These are phyloP conservation scores for Lactarius hatsudake DNA, from an alignment of 768 basidiomycete genomes.

Conservation along the genomic window DNA sequence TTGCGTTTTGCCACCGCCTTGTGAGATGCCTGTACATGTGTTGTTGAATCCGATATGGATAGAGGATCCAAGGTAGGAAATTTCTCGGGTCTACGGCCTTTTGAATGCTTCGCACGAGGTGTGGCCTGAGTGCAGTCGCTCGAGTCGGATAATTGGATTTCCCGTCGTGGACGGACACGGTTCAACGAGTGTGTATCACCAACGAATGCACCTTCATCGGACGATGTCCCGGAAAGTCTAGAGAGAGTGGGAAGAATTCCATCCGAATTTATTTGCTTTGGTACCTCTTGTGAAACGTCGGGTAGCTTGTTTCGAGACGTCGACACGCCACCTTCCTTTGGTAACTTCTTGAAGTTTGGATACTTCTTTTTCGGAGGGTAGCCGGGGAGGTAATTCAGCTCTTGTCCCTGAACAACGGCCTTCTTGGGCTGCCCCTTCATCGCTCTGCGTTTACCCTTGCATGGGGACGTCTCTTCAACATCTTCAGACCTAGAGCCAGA, in stretches of 20 bases:
- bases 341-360: constrained; percentile 24
- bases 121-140: constrained; percentile 14
- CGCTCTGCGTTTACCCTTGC: constrained; percentile 2
- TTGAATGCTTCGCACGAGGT: constrained; percentile 15
- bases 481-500: constrained; percentile 20
- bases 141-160: constrained; percentile 3
- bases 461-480: neutral
- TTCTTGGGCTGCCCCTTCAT: constrained; percentile 9
- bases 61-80: constrained; percentile 13
- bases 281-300: neutral
- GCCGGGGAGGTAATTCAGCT: neutral
- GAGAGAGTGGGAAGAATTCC: constrained; percentile 5
- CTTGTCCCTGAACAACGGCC: neutral
- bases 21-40: neutral
- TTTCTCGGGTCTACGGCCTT: neutral
- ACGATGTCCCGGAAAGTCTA: constrained; percentile 2
- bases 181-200: neutral
- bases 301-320: constrained; percentile 2
- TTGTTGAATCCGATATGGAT: constrained; percentile 8
- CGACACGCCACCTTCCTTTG: constrained; percentile 16
- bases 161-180: neutral
- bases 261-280: constrained; percentile 5
- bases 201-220: constrained; percentile 4
- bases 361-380: constrained; percentile 15
- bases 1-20: neutral